These are phyloP conservation scores for Fusarium sp. DNA, from an alignment of 2,329 filamentous ascomycete species.

Conservation along the genomic window DNA sequence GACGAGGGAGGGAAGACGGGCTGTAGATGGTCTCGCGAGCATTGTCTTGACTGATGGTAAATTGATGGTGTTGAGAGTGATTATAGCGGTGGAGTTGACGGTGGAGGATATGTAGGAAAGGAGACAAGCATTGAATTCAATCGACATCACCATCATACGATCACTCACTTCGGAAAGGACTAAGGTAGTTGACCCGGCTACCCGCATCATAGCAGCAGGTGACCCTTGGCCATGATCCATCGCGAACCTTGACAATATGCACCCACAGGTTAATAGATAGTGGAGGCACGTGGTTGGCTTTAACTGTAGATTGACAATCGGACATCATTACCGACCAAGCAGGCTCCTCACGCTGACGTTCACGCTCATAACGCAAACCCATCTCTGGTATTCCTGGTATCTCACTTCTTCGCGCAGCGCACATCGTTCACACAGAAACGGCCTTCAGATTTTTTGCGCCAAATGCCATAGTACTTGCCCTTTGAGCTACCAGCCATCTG, in stretches of 20 bases:
- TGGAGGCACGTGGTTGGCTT: background rate
- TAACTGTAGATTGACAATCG: background rate
- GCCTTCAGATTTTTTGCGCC: constrained; percentile 55
- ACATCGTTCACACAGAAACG: constrained; percentile 43
- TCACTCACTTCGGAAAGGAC: background rate
- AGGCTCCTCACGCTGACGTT: constrained; percentile 24
- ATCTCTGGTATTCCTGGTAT: constrained; percentile 40
- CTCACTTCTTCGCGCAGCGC: constrained; percentile 38
- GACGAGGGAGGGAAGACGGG: constrained; percentile 21
- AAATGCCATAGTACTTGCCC: constrained; percentile 62
- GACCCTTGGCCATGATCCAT: background rate
- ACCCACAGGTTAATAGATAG: background rate
- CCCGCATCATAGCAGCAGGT: background rate
- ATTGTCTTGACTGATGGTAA: background rate
- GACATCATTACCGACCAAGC: constrained; percentile 36
- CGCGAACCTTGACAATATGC: background rate
- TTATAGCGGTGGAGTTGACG: background rate
- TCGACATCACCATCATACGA: constrained; percentile 5
- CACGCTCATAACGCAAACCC: constrained; percentile 18
- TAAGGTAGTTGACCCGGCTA: background rate
- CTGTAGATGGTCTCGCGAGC: constrained; percentile 19
- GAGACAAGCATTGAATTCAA: background rate
- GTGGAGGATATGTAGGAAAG: background rate
- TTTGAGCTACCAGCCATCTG: constrained; percentile 60
- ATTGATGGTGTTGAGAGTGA: background rate